A percentile compares a stretch with the other conserved stretches of the same genome.
Conservation (phyloP, 2,329 filamentous ascomycete genomes). For the Pseudodiploospora longispora region DNA sequence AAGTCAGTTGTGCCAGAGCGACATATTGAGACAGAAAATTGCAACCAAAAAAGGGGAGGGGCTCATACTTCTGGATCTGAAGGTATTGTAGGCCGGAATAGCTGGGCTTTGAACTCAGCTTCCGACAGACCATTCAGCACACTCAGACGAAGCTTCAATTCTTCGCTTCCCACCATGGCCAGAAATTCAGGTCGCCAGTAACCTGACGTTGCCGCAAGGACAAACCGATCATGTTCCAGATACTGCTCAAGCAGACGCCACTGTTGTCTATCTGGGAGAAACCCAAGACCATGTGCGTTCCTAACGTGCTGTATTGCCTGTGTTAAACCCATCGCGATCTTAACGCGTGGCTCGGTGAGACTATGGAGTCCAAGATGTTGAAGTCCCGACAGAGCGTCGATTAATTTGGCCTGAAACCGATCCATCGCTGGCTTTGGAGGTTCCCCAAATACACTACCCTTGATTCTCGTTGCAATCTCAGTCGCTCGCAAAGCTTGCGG, state of each 20-base stretch:
- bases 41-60: not conserved
- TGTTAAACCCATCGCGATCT: not conserved
- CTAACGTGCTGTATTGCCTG: conserved; percentile 17
- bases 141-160: conserved; percentile 18
- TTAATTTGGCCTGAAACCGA: conserved; percentile 17
- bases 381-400: conserved; percentile 1
- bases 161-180: conserved; percentile 17
- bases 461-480: not conserved
- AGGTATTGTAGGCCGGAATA: conserved; percentile 11
- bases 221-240: conserved; percentile 21
- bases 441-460: conserved; percentile 15
- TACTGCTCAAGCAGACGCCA: conserved; percentile 25
- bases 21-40: not conserved
- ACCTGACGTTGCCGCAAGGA: conserved; percentile 20
- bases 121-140: conserved; percentile 18
- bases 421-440: conserved; percentile 14
- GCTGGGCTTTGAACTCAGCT: conserved; percentile 17
- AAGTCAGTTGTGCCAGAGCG: not conserved
- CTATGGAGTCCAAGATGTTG: not conserved
- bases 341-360: conserved; percentile 1
- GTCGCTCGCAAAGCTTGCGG: too few relatives aligned
- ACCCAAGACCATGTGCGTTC: conserved; percentile 16
- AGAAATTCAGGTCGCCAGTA: conserved; percentile 19
- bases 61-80: conserved; percentile 26
- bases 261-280: conserved; percentile 24